phyloP scores from a whole-genome alignment of 305 asterid species.

The Ilex paraguariensis region DNA sequence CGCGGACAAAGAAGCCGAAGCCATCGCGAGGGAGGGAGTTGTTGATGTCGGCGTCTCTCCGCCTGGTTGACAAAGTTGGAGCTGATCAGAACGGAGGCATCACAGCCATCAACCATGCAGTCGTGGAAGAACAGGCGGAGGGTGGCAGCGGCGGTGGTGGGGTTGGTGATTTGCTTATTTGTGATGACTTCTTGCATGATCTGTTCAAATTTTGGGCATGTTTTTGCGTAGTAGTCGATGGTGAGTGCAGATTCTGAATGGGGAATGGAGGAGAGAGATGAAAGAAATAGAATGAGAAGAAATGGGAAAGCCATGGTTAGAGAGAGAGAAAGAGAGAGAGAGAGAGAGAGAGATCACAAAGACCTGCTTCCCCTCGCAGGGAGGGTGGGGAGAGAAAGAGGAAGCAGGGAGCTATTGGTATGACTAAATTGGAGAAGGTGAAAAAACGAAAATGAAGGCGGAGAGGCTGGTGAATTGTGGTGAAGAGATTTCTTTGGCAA shows the following conservation, averaged over 20 bases:
- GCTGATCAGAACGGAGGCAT: conserved; percentile 22
- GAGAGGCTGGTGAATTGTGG: too few relatives aligned
- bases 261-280: conserved; percentile 4
- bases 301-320: neutral
- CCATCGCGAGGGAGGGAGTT: conserved; percentile 16
- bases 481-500: too few relatives aligned
- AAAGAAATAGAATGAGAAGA: neutral
- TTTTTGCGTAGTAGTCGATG: conserved; percentile 20
- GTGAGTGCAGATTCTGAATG: conserved; percentile 9
- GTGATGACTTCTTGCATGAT: conserved; percentile 14
- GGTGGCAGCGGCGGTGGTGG: conserved; percentile 20
- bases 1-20: conserved; percentile 15
- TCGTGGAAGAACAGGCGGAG: conserved; percentile 27
- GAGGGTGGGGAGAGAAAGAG: too few relatives aligned
- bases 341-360: neutral
- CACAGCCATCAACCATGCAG: conserved; percentile 30
- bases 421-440: too few relatives aligned
- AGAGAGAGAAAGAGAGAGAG: neutral
- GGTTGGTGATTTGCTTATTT: conserved; percentile 13
- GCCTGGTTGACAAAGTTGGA: conserved; percentile 23
- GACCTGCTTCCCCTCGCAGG: neutral
- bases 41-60: conserved; percentile 28
- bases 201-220: conserved; percentile 23
- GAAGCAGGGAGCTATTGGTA: too few relatives aligned
- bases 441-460: too few relatives aligned